phyloP scores from a whole-genome alignment of 805 yeast genomes.

The Wickerhamomyces sydowiorum region DNA sequence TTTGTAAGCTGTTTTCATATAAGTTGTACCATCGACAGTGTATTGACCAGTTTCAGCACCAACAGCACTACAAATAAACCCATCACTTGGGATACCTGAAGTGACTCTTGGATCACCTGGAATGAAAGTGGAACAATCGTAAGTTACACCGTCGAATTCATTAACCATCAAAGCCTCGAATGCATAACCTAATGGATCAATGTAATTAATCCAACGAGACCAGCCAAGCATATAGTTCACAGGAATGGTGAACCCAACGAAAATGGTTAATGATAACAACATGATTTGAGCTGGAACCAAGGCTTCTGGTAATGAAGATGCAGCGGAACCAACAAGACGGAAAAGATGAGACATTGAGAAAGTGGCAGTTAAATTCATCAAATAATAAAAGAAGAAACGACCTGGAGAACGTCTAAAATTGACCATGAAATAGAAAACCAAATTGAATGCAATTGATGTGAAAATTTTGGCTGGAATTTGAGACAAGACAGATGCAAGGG shows the following conservation, averaged over 20 bases:
- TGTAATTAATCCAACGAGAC: slow-evolving; percentile 60
- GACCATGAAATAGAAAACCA: slow-evolving; percentile 48
- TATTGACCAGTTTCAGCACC: slow-evolving; percentile 49
- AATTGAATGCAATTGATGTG: slow-evolving; percentile 39
- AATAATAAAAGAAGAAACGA: slow-evolving; percentile 45
- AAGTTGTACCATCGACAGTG: slow-evolving; percentile 47
- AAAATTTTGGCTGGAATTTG: slow-evolving; percentile 48
- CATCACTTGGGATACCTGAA: slow-evolving; percentile 20
- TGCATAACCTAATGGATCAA: slow-evolving; percentile 52
- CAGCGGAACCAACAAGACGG: slow-evolving; percentile 46
- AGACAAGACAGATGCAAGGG: slow-evolving; percentile 54
- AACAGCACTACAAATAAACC: slow-evolving; percentile 48
- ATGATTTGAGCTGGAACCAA: slow-evolving; percentile 54
- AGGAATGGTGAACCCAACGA: slow-evolving; percentile 56
- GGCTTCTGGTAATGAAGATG: slow-evolving; percentile 43
- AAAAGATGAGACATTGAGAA: slow-evolving; percentile 54
- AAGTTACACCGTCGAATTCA: slow-evolving; percentile 44
- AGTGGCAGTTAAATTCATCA: slow-evolving; percentile 38
- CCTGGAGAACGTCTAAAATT: slow-evolving; percentile 49
- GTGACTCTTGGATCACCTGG: slow-evolving; percentile 33
- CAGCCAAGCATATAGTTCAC: slow-evolving; percentile 52
- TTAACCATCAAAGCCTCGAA: slow-evolving; percentile 55
- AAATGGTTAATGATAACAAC: slow-evolving; percentile 42
- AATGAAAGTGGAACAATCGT: slow-evolving; percentile 40
- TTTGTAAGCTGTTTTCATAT: slow-evolving; percentile 35